phyloP scores from a whole-genome alignment of 345 rosid genomes.

The Acer yangbiense region DNA sequence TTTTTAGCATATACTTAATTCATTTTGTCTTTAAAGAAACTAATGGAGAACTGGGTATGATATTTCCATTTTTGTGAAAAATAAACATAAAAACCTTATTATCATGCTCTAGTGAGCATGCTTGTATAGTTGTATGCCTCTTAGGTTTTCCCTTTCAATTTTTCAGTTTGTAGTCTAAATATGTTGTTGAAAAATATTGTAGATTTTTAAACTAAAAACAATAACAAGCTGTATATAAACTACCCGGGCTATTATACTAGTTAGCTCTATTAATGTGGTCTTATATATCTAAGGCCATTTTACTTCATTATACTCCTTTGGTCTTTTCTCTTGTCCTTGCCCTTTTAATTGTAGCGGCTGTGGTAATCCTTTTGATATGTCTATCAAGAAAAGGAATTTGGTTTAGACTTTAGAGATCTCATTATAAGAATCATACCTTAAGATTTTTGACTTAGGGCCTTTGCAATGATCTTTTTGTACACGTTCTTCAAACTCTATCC shows the following conservation, averaged over 20 bases:
- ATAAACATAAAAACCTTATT: not conserved
- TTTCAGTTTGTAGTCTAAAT: not conserved
- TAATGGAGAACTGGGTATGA: not conserved
- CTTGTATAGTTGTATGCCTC: not conserved
- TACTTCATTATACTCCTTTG: not conserved
- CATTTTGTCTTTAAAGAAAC: not conserved
- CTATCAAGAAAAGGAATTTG: not conserved
- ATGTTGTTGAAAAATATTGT: not conserved
- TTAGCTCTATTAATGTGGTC: not conserved
- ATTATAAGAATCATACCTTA: no score
- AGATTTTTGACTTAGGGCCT: not conserved
- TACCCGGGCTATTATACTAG: not conserved
- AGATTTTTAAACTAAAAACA: not conserved
- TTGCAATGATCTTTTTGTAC: not conserved
- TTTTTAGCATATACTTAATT: not conserved
- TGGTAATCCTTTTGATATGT: not conserved
- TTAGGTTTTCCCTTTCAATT: not conserved
- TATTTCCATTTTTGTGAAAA: not conserved
- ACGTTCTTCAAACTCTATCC: not conserved
- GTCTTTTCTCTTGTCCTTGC: not conserved
- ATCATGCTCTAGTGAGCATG: not conserved
- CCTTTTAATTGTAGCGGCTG: not conserved
- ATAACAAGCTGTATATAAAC: no score
- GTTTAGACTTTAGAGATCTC: not conserved
- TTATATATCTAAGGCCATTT: not conserved